phyloP scores from a whole-genome alignment of 2,329 filamentous ascomycete species.

The Aspergillus costaricaensis region DNA sequence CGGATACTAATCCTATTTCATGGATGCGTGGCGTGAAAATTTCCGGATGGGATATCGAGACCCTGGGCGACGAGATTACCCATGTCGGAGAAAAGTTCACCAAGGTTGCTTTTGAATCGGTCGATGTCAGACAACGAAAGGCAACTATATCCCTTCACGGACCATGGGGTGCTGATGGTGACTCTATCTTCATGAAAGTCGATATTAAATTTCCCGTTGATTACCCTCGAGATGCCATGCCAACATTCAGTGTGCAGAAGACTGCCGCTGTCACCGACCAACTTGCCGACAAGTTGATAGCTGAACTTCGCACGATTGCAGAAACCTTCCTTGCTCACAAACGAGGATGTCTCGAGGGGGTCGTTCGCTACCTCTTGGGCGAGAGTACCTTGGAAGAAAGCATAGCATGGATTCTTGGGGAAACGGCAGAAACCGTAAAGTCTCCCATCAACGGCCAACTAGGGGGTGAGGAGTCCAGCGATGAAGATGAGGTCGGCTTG shows the following conservation, averaged over 20 bases:
- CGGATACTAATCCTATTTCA: slow-evolving; percentile 59
- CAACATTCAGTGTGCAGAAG: slow-evolving; percentile 58
- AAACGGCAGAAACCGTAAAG: slow-evolving; percentile 56
- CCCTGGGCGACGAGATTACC: slow-evolving; percentile 62
- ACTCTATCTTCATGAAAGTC: slow-evolving; percentile 57
- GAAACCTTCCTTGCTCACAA: slow-evolving; percentile 55
- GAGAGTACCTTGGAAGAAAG: slow-evolving; percentile 62
- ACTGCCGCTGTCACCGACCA: slow-evolving; percentile 58
- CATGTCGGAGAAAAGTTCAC: slow-evolving; percentile 62
- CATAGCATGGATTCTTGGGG: slow-evolving; percentile 54
- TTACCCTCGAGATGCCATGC: slow-evolving; percentile 56
- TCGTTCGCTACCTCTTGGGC: slow-evolving; percentile 62
- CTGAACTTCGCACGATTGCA: slow-evolving; percentile 57
- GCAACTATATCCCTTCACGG: slow-evolving; percentile 61
- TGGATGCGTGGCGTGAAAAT: slow-evolving; percentile 69
- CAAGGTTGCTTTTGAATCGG: slow-evolving; percentile 61
- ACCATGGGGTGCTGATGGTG: slow-evolving; percentile 58
- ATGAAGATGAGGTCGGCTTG: slow-evolving; percentile 67
- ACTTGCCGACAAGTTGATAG: slow-evolving; percentile 51
- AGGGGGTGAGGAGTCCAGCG: slow-evolving; percentile 77
- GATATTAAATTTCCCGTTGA: slow-evolving; percentile 60
- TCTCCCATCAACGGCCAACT: slow-evolving; percentile 44
- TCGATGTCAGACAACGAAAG: slow-evolving; percentile 57
- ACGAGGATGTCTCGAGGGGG: slow-evolving; percentile 61
- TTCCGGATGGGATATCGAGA: slow-evolving; percentile 55